phyloP scores from a whole-genome alignment of 805 yeast genomes.

The Sugiyamaella valdiviana region DNA sequence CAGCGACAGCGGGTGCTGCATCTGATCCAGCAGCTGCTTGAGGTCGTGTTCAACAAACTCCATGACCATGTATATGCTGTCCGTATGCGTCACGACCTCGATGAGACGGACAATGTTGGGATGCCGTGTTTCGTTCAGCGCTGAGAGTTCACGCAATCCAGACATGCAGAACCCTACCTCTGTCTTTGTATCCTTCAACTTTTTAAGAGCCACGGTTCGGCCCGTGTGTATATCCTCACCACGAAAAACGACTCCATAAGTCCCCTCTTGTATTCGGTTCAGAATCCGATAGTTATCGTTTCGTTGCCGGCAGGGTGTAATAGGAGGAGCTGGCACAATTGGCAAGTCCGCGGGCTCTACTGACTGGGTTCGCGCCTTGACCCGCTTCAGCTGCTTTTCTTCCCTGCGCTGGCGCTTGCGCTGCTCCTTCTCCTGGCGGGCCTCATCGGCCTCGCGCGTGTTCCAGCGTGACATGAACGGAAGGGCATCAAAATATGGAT shows the following conservation, averaged over 20 bases:
- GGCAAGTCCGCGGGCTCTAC: background rate
- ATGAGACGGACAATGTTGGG: conserved; percentile 47
- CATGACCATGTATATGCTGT: conserved; percentile 31
- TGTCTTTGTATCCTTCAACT: conserved; percentile 41
- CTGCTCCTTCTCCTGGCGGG: background rate
- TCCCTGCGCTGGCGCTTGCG: background rate
- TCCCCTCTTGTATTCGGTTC: conserved; percentile 31
- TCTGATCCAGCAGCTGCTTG: conserved; percentile 18
- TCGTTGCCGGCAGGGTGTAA: conserved; percentile 4
- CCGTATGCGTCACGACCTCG: conserved; percentile 43
- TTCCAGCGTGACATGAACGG: background rate
- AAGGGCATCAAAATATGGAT: no score
- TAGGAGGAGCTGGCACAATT: background rate
- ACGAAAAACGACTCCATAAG: conserved; percentile 53
- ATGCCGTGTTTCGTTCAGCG: conserved; percentile 45
- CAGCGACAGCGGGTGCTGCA: conserved; percentile 26
- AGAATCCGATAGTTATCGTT: conserved; percentile 22
- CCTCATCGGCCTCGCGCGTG: background rate
- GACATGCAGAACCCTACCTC: conserved; percentile 59
- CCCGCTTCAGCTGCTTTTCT: background rate
- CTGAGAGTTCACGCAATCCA: conserved; percentile 58
- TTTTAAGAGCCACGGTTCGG: conserved; percentile 53
- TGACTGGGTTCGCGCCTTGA: background rate
- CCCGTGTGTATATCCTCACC: conserved; percentile 43
- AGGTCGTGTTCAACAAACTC: conserved; percentile 31